A percentile compares a stretch with the other conserved stretches of the same genome.
These are phyloP conservation scores for Codiaeum variegatum DNA, from an alignment of 441 rosid species.

Conservation along the genomic window DNA sequence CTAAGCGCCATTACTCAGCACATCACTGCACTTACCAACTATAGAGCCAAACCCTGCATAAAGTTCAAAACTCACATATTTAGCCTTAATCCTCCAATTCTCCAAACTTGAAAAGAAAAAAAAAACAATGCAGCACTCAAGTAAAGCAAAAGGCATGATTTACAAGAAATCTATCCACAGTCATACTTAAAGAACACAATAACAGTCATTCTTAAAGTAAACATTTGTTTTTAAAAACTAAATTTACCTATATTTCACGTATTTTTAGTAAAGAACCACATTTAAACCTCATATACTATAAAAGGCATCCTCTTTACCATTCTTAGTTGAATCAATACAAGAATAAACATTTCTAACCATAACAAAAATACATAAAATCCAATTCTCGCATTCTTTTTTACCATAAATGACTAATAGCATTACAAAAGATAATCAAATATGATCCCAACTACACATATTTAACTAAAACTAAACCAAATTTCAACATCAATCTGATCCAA, in stretches of 20 bases:
- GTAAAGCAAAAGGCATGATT: conserved; percentile 4
- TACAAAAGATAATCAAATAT: background rate
- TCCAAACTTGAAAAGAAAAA: background rate
- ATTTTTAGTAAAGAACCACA: background rate
- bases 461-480: background rate
- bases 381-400: background rate
- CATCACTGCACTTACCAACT: conserved; percentile 29
- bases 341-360: background rate
- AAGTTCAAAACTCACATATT: background rate
- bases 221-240: background rate
- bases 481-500: background rate
- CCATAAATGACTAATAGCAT: background rate
- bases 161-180: background rate
- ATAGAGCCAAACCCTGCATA: conserved; percentile 21
- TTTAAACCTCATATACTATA: background rate
- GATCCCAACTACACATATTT: background rate
- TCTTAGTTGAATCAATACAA: background rate
- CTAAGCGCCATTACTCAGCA: conserved; percentile 66
- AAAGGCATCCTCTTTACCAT: background rate
- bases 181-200: background rate
- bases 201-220: no score
- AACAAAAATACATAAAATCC: background rate
- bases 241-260: background rate
- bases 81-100: background rate
- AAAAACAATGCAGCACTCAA: conserved; percentile 8